Evolutionary conservation across 2,329 filamentous ascomycete species (phyloP).

Genomic region (Ascochyta viciae-villosae): DNA sequence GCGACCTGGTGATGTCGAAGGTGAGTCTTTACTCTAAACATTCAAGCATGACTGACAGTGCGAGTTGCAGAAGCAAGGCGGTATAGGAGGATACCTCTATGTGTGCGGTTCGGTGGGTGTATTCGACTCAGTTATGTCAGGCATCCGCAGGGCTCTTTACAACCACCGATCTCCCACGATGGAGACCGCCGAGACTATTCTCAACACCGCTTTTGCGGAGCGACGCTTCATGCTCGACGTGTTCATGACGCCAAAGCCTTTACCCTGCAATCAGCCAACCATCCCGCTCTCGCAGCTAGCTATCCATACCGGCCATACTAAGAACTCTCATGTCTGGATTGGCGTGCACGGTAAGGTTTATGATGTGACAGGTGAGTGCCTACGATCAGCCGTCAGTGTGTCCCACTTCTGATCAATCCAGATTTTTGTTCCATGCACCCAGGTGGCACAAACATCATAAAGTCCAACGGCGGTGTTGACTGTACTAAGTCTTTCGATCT

Average conservation of each 20-base stretch:
- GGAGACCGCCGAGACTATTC: constrained; percentile 30
- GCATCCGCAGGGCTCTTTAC: constrained; percentile 62
- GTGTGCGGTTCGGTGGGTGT: constrained; percentile 59
- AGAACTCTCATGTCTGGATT: constrained; percentile 70
- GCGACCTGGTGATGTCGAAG: constrained; percentile 64
- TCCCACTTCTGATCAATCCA: too few species aligned
- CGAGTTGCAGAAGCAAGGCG: constrained; percentile 17
- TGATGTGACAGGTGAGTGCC: constrained; percentile 61
- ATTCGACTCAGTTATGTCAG: constrained; percentile 63
- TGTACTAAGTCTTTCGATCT: constrained; percentile 93
- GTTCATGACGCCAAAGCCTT: constrained; percentile 36
- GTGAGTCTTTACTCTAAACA: constrained; percentile 10
- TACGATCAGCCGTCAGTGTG: too few species aligned
- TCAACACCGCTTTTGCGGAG: constrained; percentile 35
- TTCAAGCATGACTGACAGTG: neutral
- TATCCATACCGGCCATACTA: constrained; percentile 29
- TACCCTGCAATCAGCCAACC: constrained; percentile 34
- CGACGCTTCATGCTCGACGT: constrained; percentile 35
- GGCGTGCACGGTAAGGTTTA: constrained; percentile 89
- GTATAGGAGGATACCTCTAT: constrained; percentile 51
- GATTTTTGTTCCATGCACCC: constrained; percentile 83
- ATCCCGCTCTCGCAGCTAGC: constrained; percentile 34
- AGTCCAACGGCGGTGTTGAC: constrained; percentile 84
- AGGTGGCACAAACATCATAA: constrained; percentile 82
- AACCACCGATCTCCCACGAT: constrained; percentile 33